phyloP scores from a whole-genome alignment of 1,139 yeast species.

The Saccharomyces hybrid region DNA sequence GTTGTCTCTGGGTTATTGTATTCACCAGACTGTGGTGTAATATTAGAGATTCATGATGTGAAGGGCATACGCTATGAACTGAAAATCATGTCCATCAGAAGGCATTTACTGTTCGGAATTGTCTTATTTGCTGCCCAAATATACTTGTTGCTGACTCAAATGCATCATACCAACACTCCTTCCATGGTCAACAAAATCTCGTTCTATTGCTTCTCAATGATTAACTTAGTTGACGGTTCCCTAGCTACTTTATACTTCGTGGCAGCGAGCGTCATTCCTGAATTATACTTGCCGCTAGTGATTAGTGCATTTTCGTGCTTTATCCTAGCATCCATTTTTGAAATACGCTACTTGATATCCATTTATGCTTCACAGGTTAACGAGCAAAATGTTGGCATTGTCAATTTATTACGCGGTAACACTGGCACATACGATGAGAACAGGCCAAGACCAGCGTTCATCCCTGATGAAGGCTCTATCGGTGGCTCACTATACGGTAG shows the following conservation, averaged over 20 bases:
- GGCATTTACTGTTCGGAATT: conserved; percentile 43
- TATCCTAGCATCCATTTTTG: conserved; percentile 67
- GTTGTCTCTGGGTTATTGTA: conserved; percentile 54
- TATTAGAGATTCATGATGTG: conserved; percentile 38
- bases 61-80: conserved; percentile 55
- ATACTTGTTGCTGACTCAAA: conserved; percentile 51
- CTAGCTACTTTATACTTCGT: conserved; percentile 55
- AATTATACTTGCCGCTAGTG: conserved; percentile 57
- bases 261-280: conserved; percentile 47
- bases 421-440: conserved; percentile 15
- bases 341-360: conserved; percentile 63
- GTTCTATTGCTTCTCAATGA: conserved; percentile 49
- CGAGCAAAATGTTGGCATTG: conserved; percentile 37
- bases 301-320: conserved; percentile 66
- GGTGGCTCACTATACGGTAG: conserved; percentile 56
- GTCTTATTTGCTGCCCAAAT: conserved; percentile 43
- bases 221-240: conserved; percentile 63
- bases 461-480: conserved; percentile 48
- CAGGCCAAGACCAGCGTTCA: conserved; percentile 16
- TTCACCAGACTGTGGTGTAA: conserved; percentile 83
- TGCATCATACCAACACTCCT: conserved; percentile 67
- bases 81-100: conserved; percentile 38
- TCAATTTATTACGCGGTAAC: conserved; percentile 21
- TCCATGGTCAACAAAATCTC: conserved; percentile 68
- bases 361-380: conserved; percentile 67